Percentiles rank a stretch among this genome's conserved stretches.
Conservation (phyloP, 495 filamentous ascomycete species). For the Trichoderma asperelloides region DNA sequence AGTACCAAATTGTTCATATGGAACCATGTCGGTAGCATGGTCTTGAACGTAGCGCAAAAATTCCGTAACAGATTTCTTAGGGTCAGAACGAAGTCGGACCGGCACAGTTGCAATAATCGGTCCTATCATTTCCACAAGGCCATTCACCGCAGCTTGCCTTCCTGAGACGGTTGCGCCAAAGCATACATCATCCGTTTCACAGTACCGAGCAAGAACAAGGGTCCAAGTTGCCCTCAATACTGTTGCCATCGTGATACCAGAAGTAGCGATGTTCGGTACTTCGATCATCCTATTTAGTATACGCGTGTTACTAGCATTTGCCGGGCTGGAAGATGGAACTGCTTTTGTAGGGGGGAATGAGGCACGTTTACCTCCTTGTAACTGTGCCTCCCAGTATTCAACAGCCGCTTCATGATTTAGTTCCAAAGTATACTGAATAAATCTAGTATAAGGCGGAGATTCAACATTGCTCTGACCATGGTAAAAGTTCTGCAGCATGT, state of each 20-base stretch:
- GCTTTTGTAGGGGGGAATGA: constrained; percentile 6
- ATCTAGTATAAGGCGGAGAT: background rate
- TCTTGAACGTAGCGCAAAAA: constrained; percentile 43
- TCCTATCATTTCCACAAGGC: constrained; percentile 40
- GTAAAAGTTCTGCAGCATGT: background rate
- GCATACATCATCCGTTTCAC: constrained; percentile 33
- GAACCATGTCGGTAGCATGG: background rate
- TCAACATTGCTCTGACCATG: background rate
- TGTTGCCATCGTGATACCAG: constrained; percentile 21
- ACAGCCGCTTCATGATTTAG: background rate
- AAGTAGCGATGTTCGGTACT: constrained; percentile 25
- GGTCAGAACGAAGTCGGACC: constrained; percentile 27
- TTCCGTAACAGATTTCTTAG: constrained; percentile 36
- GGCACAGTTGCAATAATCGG: constrained; percentile 53
- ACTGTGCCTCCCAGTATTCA: background rate
- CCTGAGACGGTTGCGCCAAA: constrained; percentile 42
- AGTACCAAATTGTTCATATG: constrained; percentile 37
- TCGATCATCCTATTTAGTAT: background rate
- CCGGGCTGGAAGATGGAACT: background rate
- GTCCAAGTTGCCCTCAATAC: constrained; percentile 39
- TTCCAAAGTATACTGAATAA: background rate
- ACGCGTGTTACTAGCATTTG: background rate
- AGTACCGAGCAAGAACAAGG: constrained; percentile 26
- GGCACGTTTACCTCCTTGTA: background rate
- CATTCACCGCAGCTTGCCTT: constrained; percentile 33